Percentiles rank a stretch among this genome's conserved stretches.
Evolutionary conservation across 75 land plant species (phyloP).

Genomic region (Picea sitchensis): DNA sequence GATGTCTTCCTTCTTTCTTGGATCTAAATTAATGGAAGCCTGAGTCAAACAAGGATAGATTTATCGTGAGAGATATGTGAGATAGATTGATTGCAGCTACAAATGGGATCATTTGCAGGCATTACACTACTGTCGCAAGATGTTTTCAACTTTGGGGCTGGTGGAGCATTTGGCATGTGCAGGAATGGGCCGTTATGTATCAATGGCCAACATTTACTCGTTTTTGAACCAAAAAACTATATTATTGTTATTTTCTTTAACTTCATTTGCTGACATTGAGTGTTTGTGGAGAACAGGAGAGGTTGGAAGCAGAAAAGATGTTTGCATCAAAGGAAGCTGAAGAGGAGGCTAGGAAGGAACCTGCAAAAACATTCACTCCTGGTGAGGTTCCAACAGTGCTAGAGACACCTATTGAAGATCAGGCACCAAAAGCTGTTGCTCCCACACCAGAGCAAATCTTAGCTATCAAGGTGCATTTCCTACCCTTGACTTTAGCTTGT

Average conservation of each 20-base stretch:
- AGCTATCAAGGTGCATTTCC: conserved; percentile 74
- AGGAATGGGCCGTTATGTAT: conserved; percentile 1
- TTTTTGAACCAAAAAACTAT: background rate
- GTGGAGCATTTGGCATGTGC: conserved; percentile 13
- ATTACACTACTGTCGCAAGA: conserved; percentile 15
- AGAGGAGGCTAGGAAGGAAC: conserved; percentile 49
- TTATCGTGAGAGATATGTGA: conserved; percentile 13
- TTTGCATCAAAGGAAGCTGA: conserved; percentile 79
- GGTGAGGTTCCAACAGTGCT: conserved; percentile 50
- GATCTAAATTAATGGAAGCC: background rate
- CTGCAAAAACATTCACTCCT: conserved; percentile 74
- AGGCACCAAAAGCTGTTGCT: conserved; percentile 48
- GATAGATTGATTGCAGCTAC: conserved; percentile 29
- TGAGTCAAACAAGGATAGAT: conserved; percentile 9
- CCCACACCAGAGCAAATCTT: conserved; percentile 90
- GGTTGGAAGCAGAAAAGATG: conserved; percentile 61
- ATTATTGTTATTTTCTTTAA: background rate
- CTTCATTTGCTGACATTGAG: conserved; percentile 6
- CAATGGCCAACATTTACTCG: background rate
- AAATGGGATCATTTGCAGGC: conserved; percentile 29
- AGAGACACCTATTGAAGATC: conserved; percentile 43
- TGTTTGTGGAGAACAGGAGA: conserved; percentile 55
- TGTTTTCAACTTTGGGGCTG: conserved; percentile 12
- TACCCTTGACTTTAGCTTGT: background rate
- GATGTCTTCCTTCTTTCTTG: background rate